A percentile compares a stretch with the other conserved stretches of the same genome.
Conservation (phyloP, 192 early-diverging fungal genomes). For the Thamnidium elegans region DNA sequence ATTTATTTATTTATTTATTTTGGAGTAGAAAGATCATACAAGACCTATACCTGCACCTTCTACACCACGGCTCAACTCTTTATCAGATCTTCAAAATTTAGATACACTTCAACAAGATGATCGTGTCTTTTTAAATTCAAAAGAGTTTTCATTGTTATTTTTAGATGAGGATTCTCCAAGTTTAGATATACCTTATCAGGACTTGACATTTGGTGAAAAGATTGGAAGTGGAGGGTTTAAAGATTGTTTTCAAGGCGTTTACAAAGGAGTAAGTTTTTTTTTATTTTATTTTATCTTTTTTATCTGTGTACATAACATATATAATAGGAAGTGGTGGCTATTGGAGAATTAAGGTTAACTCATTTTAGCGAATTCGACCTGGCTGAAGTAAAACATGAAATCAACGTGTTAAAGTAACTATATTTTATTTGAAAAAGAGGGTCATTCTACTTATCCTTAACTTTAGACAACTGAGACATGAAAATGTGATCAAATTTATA, state of each 20-base stretch:
- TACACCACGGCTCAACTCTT: constrained; percentile 53
- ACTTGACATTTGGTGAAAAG: constrained; percentile 60
- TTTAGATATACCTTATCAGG: constrained; percentile 59
- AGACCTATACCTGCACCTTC: constrained; percentile 67
- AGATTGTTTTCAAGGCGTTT: constrained; percentile 61
- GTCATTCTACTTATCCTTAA: background rate
- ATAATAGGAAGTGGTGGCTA: constrained; percentile 60
- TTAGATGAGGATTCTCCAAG: constrained; percentile 39
- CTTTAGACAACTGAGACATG: constrained; percentile 65
- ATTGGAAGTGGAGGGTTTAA: constrained; percentile 77
- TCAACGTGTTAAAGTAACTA: constrained; percentile 66
- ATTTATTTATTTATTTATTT: background rate
- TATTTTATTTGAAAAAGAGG: background rate
- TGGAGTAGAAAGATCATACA: constrained; percentile 54
- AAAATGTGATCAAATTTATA: constrained; percentile 71
- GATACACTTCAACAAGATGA: constrained; percentile 27
- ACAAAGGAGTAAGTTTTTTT: background rate
- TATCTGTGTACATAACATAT: background rate
- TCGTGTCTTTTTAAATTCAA: constrained; percentile 31
- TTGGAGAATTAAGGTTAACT: constrained; percentile 65
- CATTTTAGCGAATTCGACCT: constrained; percentile 69
- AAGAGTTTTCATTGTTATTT: constrained; percentile 45
- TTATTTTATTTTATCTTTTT: background rate
- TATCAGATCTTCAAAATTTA: constrained; percentile 34
- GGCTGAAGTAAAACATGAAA: constrained; percentile 72